Base-by-base conservation (phyloP, 805 yeast species). In the Dipodascopsis uninucleata region DNA sequence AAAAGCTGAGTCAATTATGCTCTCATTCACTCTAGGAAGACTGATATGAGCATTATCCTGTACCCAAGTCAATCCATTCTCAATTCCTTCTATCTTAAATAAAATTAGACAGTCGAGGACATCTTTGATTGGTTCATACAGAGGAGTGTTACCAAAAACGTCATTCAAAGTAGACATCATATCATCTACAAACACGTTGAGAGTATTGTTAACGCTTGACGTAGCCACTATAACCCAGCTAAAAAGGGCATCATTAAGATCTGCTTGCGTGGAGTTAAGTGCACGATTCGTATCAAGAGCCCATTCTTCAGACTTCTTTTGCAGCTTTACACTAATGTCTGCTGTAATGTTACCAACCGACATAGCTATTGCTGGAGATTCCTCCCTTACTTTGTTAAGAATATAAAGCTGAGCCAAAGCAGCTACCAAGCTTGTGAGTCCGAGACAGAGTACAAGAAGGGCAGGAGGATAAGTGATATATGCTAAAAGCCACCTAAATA, bases 71-170 rank as follows among this genome's bases (percentile, higher is more conserved):
- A 89, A 64, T 0, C 94, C 97, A 24, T 75, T 60, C 52, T 84
- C 84, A 2, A 87, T 68, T 18, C 74, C 70, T 10, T 70, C 71
- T 5, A 90, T 62, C 57, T 90, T 93, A 38, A 82, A 70, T 14
- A 85, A 90, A 29, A 93, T 70, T 2, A 85, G 77, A 66, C 98
- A 90, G 25, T 81, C 78, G 3, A 89, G 83, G 0, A 87, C 78
- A 0, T 81, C 72, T 23, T 84, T 1, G 10, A 55, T 36, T 8
- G 54, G 39, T 31, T 61, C 60, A 36, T 78, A 75, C 8, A 90
- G 65, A 0, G 83, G 75, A 0, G 97, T 86, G 2, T 72, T 72
- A 4, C 80, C 78, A 64, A 93, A 88, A 0, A 79, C 71, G 6
- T 71, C 69, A 23, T 71, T 70, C 4, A 93, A 62, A 0, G 79